Conservation (phyloP, 768 basidiomycete genomes). For the Naganishia randhawae region DNA sequence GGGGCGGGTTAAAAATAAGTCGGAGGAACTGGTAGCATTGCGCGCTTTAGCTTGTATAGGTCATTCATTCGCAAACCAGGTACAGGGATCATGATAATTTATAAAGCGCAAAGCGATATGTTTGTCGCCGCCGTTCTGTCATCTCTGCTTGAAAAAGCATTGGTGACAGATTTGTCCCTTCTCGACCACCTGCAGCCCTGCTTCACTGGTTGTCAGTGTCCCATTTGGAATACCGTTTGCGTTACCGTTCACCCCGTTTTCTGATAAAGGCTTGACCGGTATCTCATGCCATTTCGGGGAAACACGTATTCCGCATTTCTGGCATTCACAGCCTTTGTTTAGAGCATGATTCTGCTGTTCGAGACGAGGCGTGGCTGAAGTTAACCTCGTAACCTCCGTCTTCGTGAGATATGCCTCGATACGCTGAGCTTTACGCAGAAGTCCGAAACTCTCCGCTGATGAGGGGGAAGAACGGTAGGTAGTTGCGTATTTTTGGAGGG, state of each 20-base stretch:
- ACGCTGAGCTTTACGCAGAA: constrained; percentile 27
- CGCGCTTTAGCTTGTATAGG: no score
- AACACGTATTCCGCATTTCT: background rate
- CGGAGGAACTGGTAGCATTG: no score
- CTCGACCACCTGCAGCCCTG: no score
- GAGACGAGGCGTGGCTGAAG: background rate
- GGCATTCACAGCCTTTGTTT: background rate
- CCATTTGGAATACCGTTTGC: constrained; percentile 7
- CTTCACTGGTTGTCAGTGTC: no score
- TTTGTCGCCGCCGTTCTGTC: background rate
- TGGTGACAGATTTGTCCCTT: constrained; percentile 8
- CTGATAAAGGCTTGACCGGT: background rate
- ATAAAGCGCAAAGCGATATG: background rate
- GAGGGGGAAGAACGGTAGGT: constrained; percentile 7
- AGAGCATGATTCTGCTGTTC: background rate
- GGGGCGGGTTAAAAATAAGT: no score
- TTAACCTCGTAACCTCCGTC: background rate
- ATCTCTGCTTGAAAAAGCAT: background rate
- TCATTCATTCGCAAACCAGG: background rate
- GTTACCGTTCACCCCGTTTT: background rate
- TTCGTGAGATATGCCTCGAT: constrained; percentile 23
- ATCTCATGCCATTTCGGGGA: constrained; percentile 18
- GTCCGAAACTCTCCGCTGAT: constrained; percentile 10
- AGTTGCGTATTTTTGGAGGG: constrained; percentile 14
- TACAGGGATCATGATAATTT: background rate